Conservation (phyloP, 495 filamentous ascomycete genomes). For the Xylaria acuta region DNA sequence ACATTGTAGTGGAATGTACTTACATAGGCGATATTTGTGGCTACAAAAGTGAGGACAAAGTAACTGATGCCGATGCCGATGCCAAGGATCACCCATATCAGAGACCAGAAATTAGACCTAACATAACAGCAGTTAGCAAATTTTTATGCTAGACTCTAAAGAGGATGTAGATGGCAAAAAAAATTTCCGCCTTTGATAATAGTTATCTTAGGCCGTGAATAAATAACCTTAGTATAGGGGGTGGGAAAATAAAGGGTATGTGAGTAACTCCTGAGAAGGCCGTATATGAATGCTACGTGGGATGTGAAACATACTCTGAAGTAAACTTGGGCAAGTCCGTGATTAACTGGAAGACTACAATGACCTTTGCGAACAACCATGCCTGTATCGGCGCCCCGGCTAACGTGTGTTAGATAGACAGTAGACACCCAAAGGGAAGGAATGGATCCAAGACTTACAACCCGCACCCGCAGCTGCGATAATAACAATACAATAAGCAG, state of each 20-base stretch:
- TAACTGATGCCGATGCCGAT: conserved; percentile 48
- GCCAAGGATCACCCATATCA: conserved; percentile 56
- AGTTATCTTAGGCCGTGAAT: background rate
- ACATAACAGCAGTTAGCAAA: conserved; percentile 4
- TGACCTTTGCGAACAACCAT: conserved; percentile 52
- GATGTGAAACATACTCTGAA: conserved; percentile 19
- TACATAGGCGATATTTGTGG: conserved; percentile 46
- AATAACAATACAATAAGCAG: conserved; percentile 45
- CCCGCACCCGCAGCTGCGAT: conserved; percentile 48
- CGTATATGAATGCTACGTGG: background rate
- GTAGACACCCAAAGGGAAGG: background rate
- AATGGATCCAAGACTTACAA: conserved; percentile 28
- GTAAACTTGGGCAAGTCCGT: conserved; percentile 32
- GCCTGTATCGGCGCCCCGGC: conserved; percentile 50
- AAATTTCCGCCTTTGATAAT: background rate
- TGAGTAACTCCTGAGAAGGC: background rate
- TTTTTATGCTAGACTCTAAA: background rate
- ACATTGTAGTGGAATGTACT: conserved; percentile 10
- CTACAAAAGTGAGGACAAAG: conserved; percentile 43
- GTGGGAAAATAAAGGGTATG: background rate
- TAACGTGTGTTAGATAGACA: conserved; percentile 29
- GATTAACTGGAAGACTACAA: conserved; percentile 47
- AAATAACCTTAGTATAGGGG: background rate
- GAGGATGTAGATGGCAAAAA: background rate
- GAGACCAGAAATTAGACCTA: conserved; percentile 51